These are phyloP conservation scores for Setaria viridis DNA, from an alignment of 202 grass and related monocot genomes.

Conservation along the genomic window DNA sequence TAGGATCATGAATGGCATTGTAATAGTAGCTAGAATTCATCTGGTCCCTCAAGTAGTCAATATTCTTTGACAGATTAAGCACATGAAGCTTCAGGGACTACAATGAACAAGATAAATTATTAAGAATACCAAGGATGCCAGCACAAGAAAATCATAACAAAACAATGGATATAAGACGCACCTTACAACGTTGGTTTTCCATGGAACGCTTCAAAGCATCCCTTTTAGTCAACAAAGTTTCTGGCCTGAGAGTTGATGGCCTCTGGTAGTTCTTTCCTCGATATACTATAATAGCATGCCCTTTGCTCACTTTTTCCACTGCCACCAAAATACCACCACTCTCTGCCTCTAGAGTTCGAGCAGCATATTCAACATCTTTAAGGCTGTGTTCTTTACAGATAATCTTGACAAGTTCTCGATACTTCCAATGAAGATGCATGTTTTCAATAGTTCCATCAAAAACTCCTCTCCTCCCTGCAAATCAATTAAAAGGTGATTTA, in stretches of 20 bases:
- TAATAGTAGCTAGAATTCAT: slow-evolving; percentile 43
- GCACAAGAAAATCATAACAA: slow-evolving; percentile 22
- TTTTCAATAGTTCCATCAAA: slow-evolving; percentile 97
- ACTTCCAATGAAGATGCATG: slow-evolving; percentile 98
- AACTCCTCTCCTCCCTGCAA: slow-evolving; percentile 87
- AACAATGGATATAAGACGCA: slow-evolving; percentile 37
- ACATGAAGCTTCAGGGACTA: slow-evolving; percentile 96
- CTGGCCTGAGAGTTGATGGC: slow-evolving; percentile 73
- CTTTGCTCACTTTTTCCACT: slow-evolving; percentile 89
- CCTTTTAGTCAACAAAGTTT: slow-evolving; percentile 75
- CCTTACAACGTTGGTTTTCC: slow-evolving; percentile 81
- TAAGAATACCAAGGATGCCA: slow-evolving; percentile 24
- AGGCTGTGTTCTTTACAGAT: slow-evolving; percentile 80
- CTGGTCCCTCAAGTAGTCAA: slow-evolving; percentile 70
- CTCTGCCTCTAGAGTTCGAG: slow-evolving; percentile 71
- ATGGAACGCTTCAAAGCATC: slow-evolving; percentile 82
- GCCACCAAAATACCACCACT: slow-evolving; percentile 96
- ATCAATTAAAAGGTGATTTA: slow-evolving; percentile 24
- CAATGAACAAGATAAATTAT: slow-evolving; percentile 40
- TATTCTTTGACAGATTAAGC: slow-evolving; percentile 79
- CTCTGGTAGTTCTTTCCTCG: slow-evolving; percentile 91
- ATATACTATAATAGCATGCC: slow-evolving; percentile 91
- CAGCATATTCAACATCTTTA: slow-evolving; percentile 68
- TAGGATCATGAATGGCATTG: slow-evolving; percentile 5
- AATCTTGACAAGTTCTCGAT: slow-evolving; percentile 90